Evolutionary conservation across 2,329 filamentous ascomycete genomes (phyloP).

Genomic region (Dryadomyces quercivorus): DNA sequence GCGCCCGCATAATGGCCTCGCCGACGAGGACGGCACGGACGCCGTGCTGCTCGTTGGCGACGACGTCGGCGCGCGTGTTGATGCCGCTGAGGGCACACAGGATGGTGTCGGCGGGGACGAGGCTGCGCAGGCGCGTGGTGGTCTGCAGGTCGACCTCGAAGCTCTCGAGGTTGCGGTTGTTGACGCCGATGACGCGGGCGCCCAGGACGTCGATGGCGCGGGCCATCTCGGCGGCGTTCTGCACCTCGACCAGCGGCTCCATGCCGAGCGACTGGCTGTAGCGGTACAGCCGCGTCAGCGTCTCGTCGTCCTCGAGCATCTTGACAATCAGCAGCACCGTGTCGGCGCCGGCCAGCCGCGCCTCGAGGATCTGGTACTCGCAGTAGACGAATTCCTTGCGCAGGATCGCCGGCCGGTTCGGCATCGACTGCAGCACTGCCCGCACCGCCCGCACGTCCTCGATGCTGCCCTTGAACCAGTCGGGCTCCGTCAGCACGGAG

Average conservation of each 20-base stretch:
- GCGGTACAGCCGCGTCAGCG: constrained; percentile 66
- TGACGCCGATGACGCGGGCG: constrained; percentile 87
- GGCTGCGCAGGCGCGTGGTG: constrained; percentile 74
- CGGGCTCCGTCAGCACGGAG: constrained; percentile 93
- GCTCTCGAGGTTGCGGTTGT: constrained; percentile 91
- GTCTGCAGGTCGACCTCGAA: constrained; percentile 95
- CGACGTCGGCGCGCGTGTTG: constrained; percentile 74
- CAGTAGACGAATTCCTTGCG: constrained; percentile 98
- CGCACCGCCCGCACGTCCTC: constrained; percentile 83
- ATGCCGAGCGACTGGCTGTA: constrained; percentile 88
- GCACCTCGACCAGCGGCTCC: constrained; percentile 96
- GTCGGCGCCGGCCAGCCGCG: constrained; percentile 68
- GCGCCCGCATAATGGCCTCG: constrained; percentile 88
- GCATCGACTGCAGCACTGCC: constrained; percentile 79
- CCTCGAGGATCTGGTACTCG: constrained; percentile 95
- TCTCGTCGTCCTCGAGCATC: constrained; percentile 73
- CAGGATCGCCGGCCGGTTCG: constrained; percentile 80
- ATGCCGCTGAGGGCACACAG: constrained; percentile 94
- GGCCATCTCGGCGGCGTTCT: constrained; percentile 86
- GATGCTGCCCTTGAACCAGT: constrained; percentile 98
- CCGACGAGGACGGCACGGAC: constrained; percentile 90
- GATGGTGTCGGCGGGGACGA: constrained; percentile 75
- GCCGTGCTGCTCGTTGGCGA: constrained; percentile 76
- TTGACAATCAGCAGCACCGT: constrained; percentile 95
- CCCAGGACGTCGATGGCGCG: constrained; percentile 73